Evolutionary conservation across 2,329 filamentous ascomycete species (phyloP), one percentile per base, ranked within the genome.

Genomic region (Hymenoscyphus salicellus): DNA sequence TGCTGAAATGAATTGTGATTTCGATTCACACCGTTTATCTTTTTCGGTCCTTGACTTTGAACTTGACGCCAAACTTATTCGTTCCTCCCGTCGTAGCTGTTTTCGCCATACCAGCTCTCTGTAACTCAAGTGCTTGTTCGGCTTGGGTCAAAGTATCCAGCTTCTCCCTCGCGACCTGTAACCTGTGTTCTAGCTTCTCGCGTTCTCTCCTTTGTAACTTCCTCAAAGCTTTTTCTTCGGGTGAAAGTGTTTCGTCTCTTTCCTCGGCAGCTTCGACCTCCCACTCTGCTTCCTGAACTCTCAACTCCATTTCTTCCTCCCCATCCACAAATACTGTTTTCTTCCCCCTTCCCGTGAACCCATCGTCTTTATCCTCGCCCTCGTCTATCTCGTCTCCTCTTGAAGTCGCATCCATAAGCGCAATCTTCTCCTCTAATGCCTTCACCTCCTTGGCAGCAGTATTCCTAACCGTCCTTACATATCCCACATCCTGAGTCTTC

Each of bases 401-500:
- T 36, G 28, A 33, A 33, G 26, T 57, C 6, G 16, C n/a, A 72
- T 65, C 70, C 52, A 75, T 75, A 14, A 72, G 75, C 8, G 85
- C 78, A 1, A 83, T 78, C 65, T 82, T 79, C 75, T 85, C 80
- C 76, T 88, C 82, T 30, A 89, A 73, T 61, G 72, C 76, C 49
- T 79, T 78, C 1, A 87, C 82, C 69, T 89, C 85, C 72, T 87
- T 88, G 64, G 78, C 73, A 3, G 83, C 80, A 30, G 86, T 80
- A 69, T 87, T 88, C 63, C 84, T 79, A 80, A 86, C 84, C 26
- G 86, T 87, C 66, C 87, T 79, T 30, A 89, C 75, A 73, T 90
- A 90, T 2, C 83, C 86, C 33, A 88, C 75, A 72, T 90, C 88
- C 76, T 90, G 88, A 1, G 87, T 90, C 79, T 90, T 90, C 68